A percentile compares a stretch with the other conserved stretches of the same genome.
Evolutionary conservation across 2,329 filamentous ascomycete genomes (phyloP).

Genomic region (Westerdykella ornata): DNA sequence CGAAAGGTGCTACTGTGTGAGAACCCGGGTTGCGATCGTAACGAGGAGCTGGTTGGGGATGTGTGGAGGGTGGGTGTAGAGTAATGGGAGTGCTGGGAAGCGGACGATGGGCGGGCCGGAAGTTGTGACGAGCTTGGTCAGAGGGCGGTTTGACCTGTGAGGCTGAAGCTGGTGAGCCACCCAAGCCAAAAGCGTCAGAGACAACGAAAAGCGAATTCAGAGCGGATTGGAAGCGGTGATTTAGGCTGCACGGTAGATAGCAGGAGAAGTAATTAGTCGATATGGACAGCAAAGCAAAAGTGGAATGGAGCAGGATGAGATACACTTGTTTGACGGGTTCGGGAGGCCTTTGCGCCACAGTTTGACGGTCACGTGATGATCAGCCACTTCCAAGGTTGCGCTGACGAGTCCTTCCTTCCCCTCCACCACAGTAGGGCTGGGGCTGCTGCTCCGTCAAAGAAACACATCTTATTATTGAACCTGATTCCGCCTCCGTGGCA

Average conservation of each 20-base stretch:
- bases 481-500: too few relatives aligned
- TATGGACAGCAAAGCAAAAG: too few relatives aligned
- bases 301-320: too few relatives aligned
- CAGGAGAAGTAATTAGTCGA: background rate
- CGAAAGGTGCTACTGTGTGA: background rate
- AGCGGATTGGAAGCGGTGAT: background rate
- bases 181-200: background rate
- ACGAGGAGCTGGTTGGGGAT: constrained; percentile 13
- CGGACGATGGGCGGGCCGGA: constrained; percentile 8
- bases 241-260: background rate
- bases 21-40: constrained; percentile 11
- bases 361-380: too few relatives aligned
- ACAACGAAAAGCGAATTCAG: background rate
- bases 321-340: too few relatives aligned
- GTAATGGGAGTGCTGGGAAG: constrained; percentile 10
- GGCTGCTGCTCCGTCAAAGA: too few relatives aligned
- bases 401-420: too few relatives aligned
- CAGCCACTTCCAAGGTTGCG: too few relatives aligned
- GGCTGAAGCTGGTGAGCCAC: constrained; percentile 14
- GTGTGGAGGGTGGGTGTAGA: constrained; percentile 1
- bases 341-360: too few relatives aligned
- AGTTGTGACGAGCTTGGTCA: constrained; percentile 21
- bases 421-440: too few relatives aligned
- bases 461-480: too few relatives aligned
- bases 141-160: constrained; percentile 25